Evolutionary conservation across 2,329 filamentous ascomycete species (phyloP).

Genomic region (Aspergillus ochraceus): DNA sequence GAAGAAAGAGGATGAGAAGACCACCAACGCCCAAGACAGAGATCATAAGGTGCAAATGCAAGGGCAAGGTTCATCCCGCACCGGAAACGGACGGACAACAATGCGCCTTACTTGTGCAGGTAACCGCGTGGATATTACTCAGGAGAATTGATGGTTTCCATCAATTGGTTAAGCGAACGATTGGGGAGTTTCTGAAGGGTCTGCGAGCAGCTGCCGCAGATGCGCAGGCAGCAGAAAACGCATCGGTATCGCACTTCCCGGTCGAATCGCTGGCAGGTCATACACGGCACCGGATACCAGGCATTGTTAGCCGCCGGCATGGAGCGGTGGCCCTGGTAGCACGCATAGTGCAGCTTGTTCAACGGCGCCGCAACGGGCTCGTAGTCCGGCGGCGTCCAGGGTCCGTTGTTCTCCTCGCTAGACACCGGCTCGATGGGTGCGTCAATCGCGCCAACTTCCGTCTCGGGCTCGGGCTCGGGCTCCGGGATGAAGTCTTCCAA

Average conservation of each 20-base stretch:
- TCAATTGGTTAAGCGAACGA: slow-evolving; percentile 35
- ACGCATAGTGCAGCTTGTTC: slow-evolving; percentile 37
- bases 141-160: slow-evolving; percentile 22
- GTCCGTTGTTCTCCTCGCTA: slow-evolving; percentile 20
- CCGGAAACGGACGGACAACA: background rate
- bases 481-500: slow-evolving; percentile 38
- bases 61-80: background rate
- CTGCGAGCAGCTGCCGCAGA: slow-evolving; percentile 39
- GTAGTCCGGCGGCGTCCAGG: slow-evolving; percentile 31
- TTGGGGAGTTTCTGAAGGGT: slow-evolving; percentile 32
- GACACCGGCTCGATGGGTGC: slow-evolving; percentile 19
- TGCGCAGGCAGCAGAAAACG: slow-evolving; percentile 43
- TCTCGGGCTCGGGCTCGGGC: slow-evolving; percentile 20
- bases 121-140: background rate
- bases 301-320: slow-evolving; percentile 39
- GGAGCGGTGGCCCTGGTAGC: slow-evolving; percentile 40
- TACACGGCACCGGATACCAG: slow-evolving; percentile 44
- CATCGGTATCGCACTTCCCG: slow-evolving; percentile 40
- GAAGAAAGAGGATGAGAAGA: background rate
- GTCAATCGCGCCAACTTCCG: slow-evolving; percentile 16
- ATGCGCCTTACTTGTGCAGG: no score
- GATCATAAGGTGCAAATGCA: background rate
- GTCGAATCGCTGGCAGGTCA: slow-evolving; percentile 43
- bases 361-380: slow-evolving; percentile 37
- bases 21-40: background rate